Conservation (phyloP, 2,329 filamentous ascomycete genomes). For the Juglanconis juglandina region DNA sequence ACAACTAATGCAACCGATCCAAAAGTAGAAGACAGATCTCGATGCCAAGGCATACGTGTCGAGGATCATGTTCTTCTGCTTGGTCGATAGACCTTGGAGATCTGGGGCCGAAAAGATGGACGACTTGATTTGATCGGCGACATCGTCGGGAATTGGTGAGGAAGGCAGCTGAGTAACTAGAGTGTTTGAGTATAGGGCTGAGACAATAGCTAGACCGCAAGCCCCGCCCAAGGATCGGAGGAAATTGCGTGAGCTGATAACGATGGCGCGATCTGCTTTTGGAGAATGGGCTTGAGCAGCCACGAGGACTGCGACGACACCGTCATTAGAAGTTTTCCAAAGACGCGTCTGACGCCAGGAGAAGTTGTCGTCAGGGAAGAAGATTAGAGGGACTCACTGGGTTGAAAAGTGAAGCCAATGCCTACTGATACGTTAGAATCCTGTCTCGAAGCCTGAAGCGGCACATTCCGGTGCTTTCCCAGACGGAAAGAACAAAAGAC, state of each 20-base stretch:
- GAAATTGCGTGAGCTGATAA: constrained; percentile 62
- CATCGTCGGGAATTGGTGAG: constrained; percentile 22
- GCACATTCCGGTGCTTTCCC: too few relatives aligned
- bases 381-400: constrained; percentile 22
- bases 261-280: constrained; percentile 56
- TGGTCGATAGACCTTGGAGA: constrained; percentile 31
- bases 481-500: too few relatives aligned
- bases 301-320: constrained; percentile 36
- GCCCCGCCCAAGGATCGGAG: constrained; percentile 57
- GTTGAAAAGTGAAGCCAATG: constrained; percentile 47
- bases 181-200: constrained; percentile 37
- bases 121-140: constrained; percentile 30
- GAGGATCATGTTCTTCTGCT: constrained; percentile 6
- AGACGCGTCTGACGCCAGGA: neutral
- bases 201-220: constrained; percentile 54
- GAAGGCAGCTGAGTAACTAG: constrained; percentile 31
- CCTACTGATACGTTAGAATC: too few relatives aligned
- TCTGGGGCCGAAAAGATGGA: constrained; percentile 36
- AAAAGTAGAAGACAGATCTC: constrained; percentile 16
- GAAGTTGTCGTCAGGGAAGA: neutral
- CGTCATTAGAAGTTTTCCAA: too few relatives aligned
- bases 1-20: constrained; percentile 12
- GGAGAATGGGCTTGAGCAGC: constrained; percentile 56
- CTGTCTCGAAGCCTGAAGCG: too few relatives aligned
- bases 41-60: constrained; percentile 15